Percentiles rank a stretch among this genome's conserved stretches.
Conservation (phyloP, 202 grass and related monocot species). For the Musa balbisiana region DNA sequence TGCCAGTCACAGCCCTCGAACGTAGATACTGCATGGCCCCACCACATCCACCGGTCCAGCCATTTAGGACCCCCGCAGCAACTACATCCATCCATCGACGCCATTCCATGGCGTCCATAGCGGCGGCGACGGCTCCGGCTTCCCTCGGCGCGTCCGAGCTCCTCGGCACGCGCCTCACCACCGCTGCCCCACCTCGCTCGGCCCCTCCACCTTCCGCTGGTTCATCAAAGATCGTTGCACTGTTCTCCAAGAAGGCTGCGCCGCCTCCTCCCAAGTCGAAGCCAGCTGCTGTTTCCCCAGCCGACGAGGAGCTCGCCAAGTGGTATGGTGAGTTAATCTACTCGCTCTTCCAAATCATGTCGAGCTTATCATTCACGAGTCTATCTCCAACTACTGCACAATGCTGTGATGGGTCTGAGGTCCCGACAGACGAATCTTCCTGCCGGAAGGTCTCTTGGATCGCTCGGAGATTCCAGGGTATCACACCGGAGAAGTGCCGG, state of each 20-base stretch:
- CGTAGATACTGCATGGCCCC: conserved; percentile 34
- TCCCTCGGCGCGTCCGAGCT: conserved; percentile 55
- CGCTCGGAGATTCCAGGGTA: conserved; percentile 81
- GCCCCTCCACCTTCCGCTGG: conserved; percentile 16
- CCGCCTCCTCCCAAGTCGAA: conserved; percentile 37
- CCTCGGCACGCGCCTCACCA: conserved; percentile 41
- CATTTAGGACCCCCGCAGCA: conserved; percentile 54
- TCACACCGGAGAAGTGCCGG: conserved; percentile 74
- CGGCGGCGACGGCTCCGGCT: conserved; percentile 29
- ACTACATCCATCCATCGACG: background rate
- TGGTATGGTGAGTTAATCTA: conserved; percentile 48
- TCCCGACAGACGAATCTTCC: conserved; percentile 85
- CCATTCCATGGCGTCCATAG: conserved; percentile 14
- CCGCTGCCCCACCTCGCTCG: conserved; percentile 26
- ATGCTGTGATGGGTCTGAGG: conserved; percentile 24
- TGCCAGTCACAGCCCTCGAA: conserved; percentile 45
- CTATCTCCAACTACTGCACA: background rate
- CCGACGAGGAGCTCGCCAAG: conserved; percentile 79
- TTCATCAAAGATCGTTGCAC: conserved; percentile 59
- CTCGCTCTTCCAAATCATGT: background rate
- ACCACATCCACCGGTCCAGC: conserved; percentile 57
- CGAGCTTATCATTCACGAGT: background rate
- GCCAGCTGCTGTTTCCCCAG: conserved; percentile 16
- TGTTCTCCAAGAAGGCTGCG: conserved; percentile 56
- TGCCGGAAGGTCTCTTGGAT: conserved; percentile 79